These are phyloP conservation scores for Trichoderma harzianum DNA, from an alignment of 2,329 filamentous ascomycete species.

Conservation along the genomic window DNA sequence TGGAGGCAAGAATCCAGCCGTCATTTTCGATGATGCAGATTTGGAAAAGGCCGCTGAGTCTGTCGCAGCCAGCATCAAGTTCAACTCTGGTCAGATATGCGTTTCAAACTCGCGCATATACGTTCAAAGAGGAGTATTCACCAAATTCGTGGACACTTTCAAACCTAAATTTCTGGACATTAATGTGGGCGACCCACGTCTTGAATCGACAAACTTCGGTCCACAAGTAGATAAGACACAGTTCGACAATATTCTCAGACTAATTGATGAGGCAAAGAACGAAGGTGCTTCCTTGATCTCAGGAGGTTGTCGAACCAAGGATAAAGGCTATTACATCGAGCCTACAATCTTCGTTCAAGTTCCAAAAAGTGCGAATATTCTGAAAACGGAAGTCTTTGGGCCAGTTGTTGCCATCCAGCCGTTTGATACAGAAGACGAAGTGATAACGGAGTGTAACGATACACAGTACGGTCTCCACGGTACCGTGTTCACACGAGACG, in stretches of 20 bases:
- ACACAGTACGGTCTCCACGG: conserved; percentile 51
- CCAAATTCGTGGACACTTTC: conserved; percentile 59
- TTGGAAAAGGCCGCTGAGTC: conserved; percentile 59
- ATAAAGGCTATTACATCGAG: conserved; percentile 29
- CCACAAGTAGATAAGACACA: conserved; percentile 57
- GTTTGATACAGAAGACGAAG: conserved; percentile 30
- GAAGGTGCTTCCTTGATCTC: conserved; percentile 22
- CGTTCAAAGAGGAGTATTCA: conserved; percentile 54
- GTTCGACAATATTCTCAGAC: conserved; percentile 60
- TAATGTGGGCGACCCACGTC: conserved; percentile 26
- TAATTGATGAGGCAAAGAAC: conserved; percentile 40
- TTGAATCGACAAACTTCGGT: conserved; percentile 32
- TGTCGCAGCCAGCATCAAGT: conserved; percentile 38
- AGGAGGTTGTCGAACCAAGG: conserved; percentile 17
- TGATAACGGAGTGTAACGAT: conserved; percentile 31
- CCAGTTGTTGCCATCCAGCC: conserved; percentile 28
- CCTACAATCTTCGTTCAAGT: conserved; percentile 32
- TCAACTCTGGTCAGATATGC: conserved; percentile 59
- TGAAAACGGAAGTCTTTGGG: conserved; percentile 32
- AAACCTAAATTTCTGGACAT: conserved; percentile 52
- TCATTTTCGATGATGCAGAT: conserved; percentile 60
- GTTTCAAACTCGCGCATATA: conserved; percentile 56
- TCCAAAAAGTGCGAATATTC: conserved; percentile 26
- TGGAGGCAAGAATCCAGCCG: conserved; percentile 57
- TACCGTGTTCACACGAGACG: conserved; percentile 53